Conservation (phyloP, 1,284 basidiomycete genomes). For the Papiliotrema laurentii region DNA sequence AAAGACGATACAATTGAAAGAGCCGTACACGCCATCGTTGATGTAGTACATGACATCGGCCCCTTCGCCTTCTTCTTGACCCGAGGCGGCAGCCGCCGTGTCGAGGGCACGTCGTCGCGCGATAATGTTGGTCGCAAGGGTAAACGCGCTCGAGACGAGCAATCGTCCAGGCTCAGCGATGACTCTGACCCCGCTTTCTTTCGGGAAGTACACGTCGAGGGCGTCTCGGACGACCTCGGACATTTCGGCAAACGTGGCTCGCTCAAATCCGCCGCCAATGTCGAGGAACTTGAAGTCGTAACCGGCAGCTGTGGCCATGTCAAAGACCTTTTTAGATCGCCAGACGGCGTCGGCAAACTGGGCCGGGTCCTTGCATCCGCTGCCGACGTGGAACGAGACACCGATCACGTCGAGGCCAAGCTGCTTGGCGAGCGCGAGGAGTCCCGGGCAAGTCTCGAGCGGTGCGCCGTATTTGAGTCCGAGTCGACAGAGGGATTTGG, state of each 20-base stretch:
- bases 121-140: constrained; percentile 89
- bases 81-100: constrained; percentile 6
- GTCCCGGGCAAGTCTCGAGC: constrained; percentile 69
- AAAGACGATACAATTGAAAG: constrained; percentile 96
- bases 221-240: constrained; percentile 68
- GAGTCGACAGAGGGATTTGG: constrained; percentile 86
- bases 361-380: constrained; percentile 87
- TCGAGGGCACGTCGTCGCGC: constrained; percentile 63
- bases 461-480: constrained; percentile 98
- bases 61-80: constrained; percentile 42
- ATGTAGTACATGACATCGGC: constrained; percentile 62
- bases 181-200: constrained; percentile 65
- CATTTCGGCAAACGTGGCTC: constrained; percentile 77
- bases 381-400: constrained; percentile 97
- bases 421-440: constrained; percentile 74
- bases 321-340: constrained; percentile 78
- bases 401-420: constrained; percentile 80
- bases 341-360: constrained; percentile 86
- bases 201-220: constrained; percentile 81
- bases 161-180: constrained; percentile 97
- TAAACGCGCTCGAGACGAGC: constrained; percentile 90
- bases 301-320: constrained; percentile 77
- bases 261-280: constrained; percentile 94
- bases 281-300: constrained; percentile 83
- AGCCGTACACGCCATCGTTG: constrained; percentile 96